Percentiles rank a stretch among this genome's conserved stretches.
Evolutionary conservation across 768 basidiomycete species (phyloP).

Genomic region (Tulasnella sp.): DNA sequence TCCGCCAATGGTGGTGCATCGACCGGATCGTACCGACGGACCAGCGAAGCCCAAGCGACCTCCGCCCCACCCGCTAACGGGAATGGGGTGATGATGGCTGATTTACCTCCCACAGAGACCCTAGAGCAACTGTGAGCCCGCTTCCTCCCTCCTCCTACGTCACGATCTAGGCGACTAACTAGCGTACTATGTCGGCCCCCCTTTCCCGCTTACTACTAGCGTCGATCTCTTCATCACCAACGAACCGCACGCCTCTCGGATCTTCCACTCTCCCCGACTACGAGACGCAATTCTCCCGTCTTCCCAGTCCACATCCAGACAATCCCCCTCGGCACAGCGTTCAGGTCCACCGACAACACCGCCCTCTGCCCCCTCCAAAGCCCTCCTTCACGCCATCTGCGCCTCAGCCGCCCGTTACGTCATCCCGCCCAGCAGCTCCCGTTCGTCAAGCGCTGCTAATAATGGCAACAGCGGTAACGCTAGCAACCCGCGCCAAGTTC

Average conservation of each 20-base stretch:
- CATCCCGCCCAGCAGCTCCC: background rate
- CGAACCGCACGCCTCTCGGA: constrained; percentile 11
- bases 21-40: no score
- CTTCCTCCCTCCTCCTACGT: no score
- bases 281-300: background rate
- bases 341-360: no score
- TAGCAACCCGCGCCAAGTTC: background rate
- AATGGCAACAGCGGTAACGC: no score
- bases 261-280: background rate
- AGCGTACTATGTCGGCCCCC: background rate
- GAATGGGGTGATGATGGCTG: background rate
- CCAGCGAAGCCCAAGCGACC: background rate
- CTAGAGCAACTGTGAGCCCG: background rate
- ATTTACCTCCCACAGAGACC: background rate
- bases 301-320: background rate
- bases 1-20: no score
- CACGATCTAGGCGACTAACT: background rate
- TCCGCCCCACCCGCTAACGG: background rate
- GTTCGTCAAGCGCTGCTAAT: background rate
- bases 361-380: background rate
- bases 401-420: constrained; percentile 9
- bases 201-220: background rate
- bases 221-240: background rate
- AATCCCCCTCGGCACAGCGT: no score
- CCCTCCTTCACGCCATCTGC: constrained; percentile 14